Evolutionary conservation across 345 rosid species (phyloP).

Genomic region (Bruguiera gymnorhiza): DNA sequence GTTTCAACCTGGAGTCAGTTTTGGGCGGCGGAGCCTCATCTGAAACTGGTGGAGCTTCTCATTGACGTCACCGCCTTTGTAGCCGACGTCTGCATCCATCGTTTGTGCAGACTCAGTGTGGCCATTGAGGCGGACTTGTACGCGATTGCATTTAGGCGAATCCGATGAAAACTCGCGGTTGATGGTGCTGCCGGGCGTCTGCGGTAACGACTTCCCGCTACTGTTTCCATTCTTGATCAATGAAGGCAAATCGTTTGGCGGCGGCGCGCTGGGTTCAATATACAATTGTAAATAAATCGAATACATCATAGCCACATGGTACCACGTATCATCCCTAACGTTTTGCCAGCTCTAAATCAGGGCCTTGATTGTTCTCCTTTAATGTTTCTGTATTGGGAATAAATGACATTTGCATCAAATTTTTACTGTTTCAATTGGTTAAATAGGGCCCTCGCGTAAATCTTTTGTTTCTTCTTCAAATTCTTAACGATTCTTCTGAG

Average conservation of each 20-base stretch:
- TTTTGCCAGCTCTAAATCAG: no score
- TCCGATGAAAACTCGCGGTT: constrained; percentile 17
- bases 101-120: background rate
- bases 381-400: no score
- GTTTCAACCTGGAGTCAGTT: background rate
- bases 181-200: constrained; percentile 19
- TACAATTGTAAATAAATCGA: background rate
- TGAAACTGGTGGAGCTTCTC: constrained; percentile 37
- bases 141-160: constrained; percentile 28
- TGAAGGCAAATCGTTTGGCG: constrained; percentile 14
- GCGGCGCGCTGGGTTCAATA: constrained; percentile 18
- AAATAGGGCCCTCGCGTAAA: no score
- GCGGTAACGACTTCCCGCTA: constrained; percentile 23
- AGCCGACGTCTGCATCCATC: constrained; percentile 22
- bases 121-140: constrained; percentile 15
- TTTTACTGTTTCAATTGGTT: no score
- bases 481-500: no score
- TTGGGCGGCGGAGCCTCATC: constrained; percentile 42
- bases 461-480: no score
- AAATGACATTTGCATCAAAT: no score
- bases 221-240: constrained; percentile 1
- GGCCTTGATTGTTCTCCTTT: no score
- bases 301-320: no score
- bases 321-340: no score
- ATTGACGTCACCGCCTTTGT: constrained; percentile 20